Conservation (phyloP, 176 grass and related monocot genomes). For the Avena insularis region DNA sequence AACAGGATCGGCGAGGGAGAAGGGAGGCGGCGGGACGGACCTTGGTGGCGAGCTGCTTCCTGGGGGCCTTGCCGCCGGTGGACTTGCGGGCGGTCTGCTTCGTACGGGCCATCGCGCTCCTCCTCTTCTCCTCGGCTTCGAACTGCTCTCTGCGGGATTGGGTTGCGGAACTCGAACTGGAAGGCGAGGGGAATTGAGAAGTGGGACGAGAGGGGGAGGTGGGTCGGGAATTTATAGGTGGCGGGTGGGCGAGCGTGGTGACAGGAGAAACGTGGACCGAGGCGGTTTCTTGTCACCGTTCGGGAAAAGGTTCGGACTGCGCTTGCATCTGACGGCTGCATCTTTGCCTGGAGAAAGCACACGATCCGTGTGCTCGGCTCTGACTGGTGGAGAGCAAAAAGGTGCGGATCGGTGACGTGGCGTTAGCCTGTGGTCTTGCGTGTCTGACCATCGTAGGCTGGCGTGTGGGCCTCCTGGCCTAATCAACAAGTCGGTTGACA, state of each 20-base stretch:
- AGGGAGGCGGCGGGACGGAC: neutral
- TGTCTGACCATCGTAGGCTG: too few relatives aligned
- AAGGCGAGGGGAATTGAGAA: fast-evolving
- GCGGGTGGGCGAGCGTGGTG: neutral
- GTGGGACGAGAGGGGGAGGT: neutral
- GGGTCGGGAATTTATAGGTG: slow-evolving; percentile 14
- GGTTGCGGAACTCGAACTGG: neutral
- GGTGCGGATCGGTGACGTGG: too few relatives aligned
- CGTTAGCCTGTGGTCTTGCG: too few relatives aligned
- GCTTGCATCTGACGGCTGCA: too few relatives aligned
- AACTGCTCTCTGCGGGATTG: too few relatives aligned
- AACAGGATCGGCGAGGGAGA: too few relatives aligned
- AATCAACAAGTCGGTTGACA: too few relatives aligned
- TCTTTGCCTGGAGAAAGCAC: too few relatives aligned
- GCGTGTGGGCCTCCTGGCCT: too few relatives aligned
- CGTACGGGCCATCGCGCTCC: slow-evolving; percentile 68
- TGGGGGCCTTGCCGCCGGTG: slow-evolving; percentile 82
- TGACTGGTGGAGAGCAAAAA: too few relatives aligned
- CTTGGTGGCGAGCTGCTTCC: slow-evolving; percentile 99
- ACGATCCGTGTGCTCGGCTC: too few relatives aligned
- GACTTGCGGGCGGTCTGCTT: slow-evolving; percentile 98
- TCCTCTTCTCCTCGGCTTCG: neutral
- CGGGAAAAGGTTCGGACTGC: neutral
- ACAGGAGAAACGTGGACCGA: slow-evolving; percentile 38
- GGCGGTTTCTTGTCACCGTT: slow-evolving; percentile 39